These are phyloP conservation scores for Parastagonospora avenae DNA, from an alignment of 2,329 filamentous ascomycete species.

Conservation along the genomic window DNA sequence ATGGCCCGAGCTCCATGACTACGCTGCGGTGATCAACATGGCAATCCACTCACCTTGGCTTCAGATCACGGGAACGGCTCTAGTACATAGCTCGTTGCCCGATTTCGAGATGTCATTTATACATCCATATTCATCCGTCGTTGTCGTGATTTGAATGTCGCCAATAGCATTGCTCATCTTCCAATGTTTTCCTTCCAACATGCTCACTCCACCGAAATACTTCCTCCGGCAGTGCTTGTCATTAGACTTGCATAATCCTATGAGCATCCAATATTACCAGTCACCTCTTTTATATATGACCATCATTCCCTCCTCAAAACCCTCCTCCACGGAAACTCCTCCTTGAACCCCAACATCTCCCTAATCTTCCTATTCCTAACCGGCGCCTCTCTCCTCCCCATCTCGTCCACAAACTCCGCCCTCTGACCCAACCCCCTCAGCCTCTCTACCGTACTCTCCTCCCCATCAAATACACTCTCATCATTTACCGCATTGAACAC, in stretches of 20 bases:
- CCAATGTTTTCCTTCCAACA: no score
- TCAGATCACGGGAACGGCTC: neutral
- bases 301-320: slow-evolving; percentile 8
- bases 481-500: slow-evolving; percentile 68
- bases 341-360: slow-evolving; percentile 61
- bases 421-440: slow-evolving; percentile 57
- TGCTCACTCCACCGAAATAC: no score
- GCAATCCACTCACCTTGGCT: neutral
- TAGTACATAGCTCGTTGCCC: neutral
- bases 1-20: slow-evolving; percentile 2
- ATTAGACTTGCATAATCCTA: neutral
- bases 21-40: neutral
- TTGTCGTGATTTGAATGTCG: no score
- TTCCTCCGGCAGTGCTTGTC: no score
- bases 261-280: no score
- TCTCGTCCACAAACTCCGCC: slow-evolving; percentile 56
- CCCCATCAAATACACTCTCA: slow-evolving; percentile 55
- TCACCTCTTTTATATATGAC: no score
- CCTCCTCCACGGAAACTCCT: slow-evolving; percentile 59
- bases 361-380: slow-evolving; percentile 64
- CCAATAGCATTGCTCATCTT: no score
- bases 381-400: slow-evolving; percentile 62
- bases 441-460: slow-evolving; percentile 48
- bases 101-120: no score
- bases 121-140: neutral